Base-by-base conservation (phyloP, 2,329 filamentous ascomycete genomes). In the Parascedosporium putredinis region DNA sequence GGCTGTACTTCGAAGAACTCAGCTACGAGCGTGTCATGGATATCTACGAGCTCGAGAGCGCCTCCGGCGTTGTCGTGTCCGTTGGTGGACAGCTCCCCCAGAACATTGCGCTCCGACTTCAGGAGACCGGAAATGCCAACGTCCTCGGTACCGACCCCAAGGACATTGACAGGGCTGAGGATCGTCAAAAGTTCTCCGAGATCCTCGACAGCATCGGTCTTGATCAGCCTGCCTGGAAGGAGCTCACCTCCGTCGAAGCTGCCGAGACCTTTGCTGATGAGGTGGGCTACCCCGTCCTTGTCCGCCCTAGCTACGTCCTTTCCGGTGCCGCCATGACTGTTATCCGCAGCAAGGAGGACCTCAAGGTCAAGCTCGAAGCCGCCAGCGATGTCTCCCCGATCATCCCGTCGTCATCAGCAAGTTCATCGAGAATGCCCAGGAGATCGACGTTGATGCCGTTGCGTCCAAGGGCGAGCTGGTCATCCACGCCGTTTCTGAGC, bases 271-370 rank as follows among this genome's bases (percentile, higher is more conserved):
- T 97, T 59, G 90, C 89, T 47, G 73, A 88, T 10, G 72, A 81
- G 58, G 93, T 97, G 55, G 83, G 84, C 56, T 98, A 96, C 70
- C 93, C 93, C 16, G 93, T 98, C 36, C 81, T 98, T 47, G 91
- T 97, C 56, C 88, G 93, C 53, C 93, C 93, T 46, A 88, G 81
- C 59, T 98, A 98, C 66, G 93, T 98, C 50, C 83, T 98, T 46
- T 97, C 93, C 29, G 93, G 93, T 65, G 93, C 93, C 58, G 93
- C 93, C 62, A 98, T 98, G 93, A 97, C 88, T 49, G 93, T 97
- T 59, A 96, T 98, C 61, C 83, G 81, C 64, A 87, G 83, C 67
- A 78, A 89, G 58, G 83, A 84, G 57, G 90, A 98, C 63, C 83
- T 98, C 51, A 88, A 95, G 72, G 87, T 95, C 56, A 97, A 97